Evolutionary conservation across 371 early-diverging fungal species (phyloP).

Genomic region (Rhizopus delemar): DNA sequence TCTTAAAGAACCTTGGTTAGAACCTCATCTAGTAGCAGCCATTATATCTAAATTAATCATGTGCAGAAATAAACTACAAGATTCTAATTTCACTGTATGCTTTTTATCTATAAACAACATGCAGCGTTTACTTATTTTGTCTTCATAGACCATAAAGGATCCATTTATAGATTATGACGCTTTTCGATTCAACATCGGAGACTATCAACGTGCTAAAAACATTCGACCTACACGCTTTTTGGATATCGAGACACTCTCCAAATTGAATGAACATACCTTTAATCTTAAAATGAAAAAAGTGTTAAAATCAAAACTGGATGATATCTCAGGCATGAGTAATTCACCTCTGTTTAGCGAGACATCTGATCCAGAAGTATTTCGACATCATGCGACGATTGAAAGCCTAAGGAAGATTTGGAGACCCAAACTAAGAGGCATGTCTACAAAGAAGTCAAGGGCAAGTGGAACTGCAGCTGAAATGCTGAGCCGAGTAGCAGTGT

Average conservation of each 20-base stretch:
- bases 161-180: conserved; percentile 62
- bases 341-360: conserved; percentile 52
- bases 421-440: conserved; percentile 42
- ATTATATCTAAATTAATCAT: conserved; percentile 59
- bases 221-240: conserved; percentile 33
- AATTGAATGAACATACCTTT: conserved; percentile 40
- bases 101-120: not conserved
- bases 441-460: conserved; percentile 22
- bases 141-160: conserved; percentile 54
- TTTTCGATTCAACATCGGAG: conserved; percentile 53
- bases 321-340: conserved; percentile 57
- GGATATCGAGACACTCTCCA: conserved; percentile 45
- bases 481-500: conserved; percentile 44
- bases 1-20: conserved; percentile 56
- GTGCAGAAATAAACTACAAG: conserved; percentile 61
- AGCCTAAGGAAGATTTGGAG: conserved; percentile 63
- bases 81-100: conserved; percentile 58
- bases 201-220: conserved; percentile 53
- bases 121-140: not conserved
- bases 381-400: conserved; percentile 59
- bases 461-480: conserved; percentile 50
- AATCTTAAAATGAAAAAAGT: conserved; percentile 57
- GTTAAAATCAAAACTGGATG: conserved; percentile 64
- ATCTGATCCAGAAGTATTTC: conserved; percentile 62
- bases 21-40: conserved; percentile 60